These are phyloP conservation scores for Emmonsiellopsis sp. DNA, from an alignment of 2,329 filamentous ascomycete species.

Conservation along the genomic window DNA sequence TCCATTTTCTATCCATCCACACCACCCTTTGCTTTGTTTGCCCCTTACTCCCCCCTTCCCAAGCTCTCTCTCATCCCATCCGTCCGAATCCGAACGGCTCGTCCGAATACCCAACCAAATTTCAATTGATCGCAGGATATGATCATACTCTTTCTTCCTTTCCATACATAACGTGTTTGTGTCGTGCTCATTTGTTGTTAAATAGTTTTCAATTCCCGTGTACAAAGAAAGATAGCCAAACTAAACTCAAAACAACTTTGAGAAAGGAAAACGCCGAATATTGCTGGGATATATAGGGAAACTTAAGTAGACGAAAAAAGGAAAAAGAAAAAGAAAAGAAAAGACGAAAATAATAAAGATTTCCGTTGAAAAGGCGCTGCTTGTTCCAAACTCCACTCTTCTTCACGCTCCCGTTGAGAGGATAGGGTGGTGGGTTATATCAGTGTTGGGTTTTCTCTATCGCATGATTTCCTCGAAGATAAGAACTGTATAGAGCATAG, in stretches of 20 bases:
- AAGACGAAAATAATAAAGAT: not conserved
- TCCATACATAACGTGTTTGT: not conserved
- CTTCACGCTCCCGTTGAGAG: not conserved
- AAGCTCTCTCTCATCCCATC: too few relatives aligned
- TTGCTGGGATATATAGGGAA: not conserved
- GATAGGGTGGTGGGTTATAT: not conserved
- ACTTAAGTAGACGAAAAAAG: not conserved
- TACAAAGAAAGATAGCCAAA: too few relatives aligned
- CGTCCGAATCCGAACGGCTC: too few relatives aligned
- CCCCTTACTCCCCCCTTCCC: too few relatives aligned
- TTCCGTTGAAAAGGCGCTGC: not conserved
- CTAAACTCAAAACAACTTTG: too few relatives aligned
- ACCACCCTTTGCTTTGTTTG: too few relatives aligned
- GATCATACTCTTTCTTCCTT: not conserved
- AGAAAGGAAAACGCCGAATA: not conserved
- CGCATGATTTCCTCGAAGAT: constrained; percentile 97
- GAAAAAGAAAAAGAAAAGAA: not conserved
- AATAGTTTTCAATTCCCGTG: too few relatives aligned
- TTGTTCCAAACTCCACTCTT: not conserved
- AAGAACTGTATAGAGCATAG: constrained; percentile 44
- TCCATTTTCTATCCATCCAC: too few relatives aligned
- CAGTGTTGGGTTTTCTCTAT: constrained; percentile 28
- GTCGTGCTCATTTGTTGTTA: not conserved
- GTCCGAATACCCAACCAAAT: too few relatives aligned
- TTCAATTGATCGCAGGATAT: too few relatives aligned